Evolutionary conservation across 306 rosid species (phyloP), one percentile per base, ranked within the genome.

Genomic region (Ormosia emarginata): DNA sequence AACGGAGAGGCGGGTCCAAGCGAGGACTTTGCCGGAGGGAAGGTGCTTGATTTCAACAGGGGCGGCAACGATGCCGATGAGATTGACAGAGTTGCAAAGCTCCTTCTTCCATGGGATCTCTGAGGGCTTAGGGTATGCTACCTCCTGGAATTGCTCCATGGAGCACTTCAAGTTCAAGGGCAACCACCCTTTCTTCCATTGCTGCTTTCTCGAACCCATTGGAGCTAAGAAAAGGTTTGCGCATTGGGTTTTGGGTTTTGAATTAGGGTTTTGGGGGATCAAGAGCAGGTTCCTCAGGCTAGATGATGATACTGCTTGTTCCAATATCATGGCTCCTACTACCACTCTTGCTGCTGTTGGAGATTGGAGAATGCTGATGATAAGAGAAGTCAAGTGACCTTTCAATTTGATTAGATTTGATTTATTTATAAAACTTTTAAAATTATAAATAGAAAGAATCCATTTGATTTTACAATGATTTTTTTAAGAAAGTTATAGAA

Each of bases 81-180:
- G 91, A 49, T 81, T 91, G 63, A 93, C 94, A 41, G 92, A 77
- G 81, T 95, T 95, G 36, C 92, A 85, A 6, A 92, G 91, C 72
- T 95, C 99, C 85, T 93, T 95, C 79, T 83, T 89, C 99, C 99
- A 95, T n/a, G 71, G 92, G 71, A 95, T 85, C 87, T 91, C 98
- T 2, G 90, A 3, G 10, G 97, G 99, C 71, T 83, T 90, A 52
- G 94, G 91, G 83, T 82, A 93, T 2, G 85, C 29, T 56, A 50
- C 83, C 24, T 24, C 24, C 24, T 24, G 24, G 24, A 24, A 24
- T 24, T 24, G 24, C 24, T 24, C 24, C 24, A 24, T 24, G 81
- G 87, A 86, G 86, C 90, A 90, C 80, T 87, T 90, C 62, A 88
- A 40, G 8, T 3, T 39, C 33, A 82, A 75, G 0, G 8, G 4